These are phyloP conservation scores for Amanita fuliginea DNA, from an alignment of 768 basidiomycete genomes.

Conservation along the genomic window DNA sequence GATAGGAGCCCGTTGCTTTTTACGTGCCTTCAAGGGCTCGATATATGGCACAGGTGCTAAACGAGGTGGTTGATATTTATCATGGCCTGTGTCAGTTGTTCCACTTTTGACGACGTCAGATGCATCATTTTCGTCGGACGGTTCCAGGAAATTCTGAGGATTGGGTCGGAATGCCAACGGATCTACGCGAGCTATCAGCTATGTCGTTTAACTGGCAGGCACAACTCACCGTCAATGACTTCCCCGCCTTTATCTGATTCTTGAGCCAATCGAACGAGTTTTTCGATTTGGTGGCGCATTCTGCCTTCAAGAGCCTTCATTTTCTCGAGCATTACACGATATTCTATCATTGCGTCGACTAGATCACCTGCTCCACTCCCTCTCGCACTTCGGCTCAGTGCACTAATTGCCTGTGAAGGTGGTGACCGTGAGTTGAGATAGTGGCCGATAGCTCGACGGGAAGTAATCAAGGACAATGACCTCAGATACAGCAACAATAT, in stretches of 20 bases:
- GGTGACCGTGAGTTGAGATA: conserved; percentile 40
- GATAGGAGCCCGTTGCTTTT: conserved; percentile 40
- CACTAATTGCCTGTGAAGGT: conserved; percentile 41
- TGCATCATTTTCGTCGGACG: conserved; percentile 23
- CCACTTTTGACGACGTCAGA: conserved; percentile 10
- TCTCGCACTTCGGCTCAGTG: conserved; percentile 36
- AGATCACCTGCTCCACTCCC: conserved; percentile 61
- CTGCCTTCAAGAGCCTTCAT: conserved; percentile 72
- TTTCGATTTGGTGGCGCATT: conserved; percentile 94
- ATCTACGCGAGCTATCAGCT: conserved; percentile 34
- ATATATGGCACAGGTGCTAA: conserved; percentile 84
- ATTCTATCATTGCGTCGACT: conserved; percentile 70
- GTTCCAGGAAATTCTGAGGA: conserved; percentile 55
- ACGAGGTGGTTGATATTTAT: conserved; percentile 77
- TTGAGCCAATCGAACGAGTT: conserved; percentile 65
- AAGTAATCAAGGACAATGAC: conserved; percentile 61
- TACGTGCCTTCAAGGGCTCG: conserved; percentile 32
- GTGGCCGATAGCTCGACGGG: conserved; percentile 62
- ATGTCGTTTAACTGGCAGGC: not conserved
- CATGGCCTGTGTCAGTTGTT: conserved; percentile 20
- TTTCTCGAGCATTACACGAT: conserved; percentile 82
- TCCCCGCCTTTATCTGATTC: conserved; percentile 19
- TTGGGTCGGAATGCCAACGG: conserved; percentile 91
- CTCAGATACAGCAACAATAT: conserved; percentile 79
- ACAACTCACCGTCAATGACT: conserved; percentile 46